Conservation (phyloP, 257 asterid genomes). For the Agastache rugosa region DNA sequence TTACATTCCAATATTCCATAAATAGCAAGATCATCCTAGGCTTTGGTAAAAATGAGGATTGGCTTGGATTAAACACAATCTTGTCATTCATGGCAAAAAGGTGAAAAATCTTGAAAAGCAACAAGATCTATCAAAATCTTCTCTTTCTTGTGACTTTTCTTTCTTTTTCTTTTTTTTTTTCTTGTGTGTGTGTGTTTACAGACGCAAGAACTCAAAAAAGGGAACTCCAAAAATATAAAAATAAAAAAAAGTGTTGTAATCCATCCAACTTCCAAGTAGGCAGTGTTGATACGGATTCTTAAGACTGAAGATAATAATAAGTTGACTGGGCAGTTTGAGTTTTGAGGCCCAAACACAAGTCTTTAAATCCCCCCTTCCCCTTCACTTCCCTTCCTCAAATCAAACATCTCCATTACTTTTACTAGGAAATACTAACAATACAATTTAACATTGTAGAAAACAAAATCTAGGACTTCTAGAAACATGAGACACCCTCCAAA, state of each 20-base stretch:
- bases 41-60: constrained; percentile 43
- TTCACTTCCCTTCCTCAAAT: constrained; percentile 36
- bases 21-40: constrained; percentile 52
- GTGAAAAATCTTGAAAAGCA: constrained; percentile 42
- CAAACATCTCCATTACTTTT: constrained; percentile 20
- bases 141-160: constrained; percentile 40
- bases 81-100: too few species aligned
- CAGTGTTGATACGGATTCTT: constrained; percentile 72
- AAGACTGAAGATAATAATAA: constrained; percentile 55
- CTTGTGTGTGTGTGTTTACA: constrained; percentile 31
- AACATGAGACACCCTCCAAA: constrained; percentile 39
- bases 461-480: constrained; percentile 39
- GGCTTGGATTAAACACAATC: constrained; percentile 32
- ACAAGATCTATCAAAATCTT: constrained; percentile 65
- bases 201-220: constrained; percentile 39
- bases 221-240: not conserved
- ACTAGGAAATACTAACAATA: constrained; percentile 19
- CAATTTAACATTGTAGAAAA: constrained; percentile 14
- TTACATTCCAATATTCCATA: constrained; percentile 51
- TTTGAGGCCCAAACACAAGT: constrained; percentile 36
- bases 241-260: constrained; percentile 33
- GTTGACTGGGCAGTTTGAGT: constrained; percentile 54
- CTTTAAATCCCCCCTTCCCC: constrained; percentile 62
- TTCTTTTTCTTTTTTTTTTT: not conserved
- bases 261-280: constrained; percentile 51